Evolutionary conservation across 2,329 filamentous ascomycete species (phyloP).

Genomic region (Cryphonectria radicalis): DNA sequence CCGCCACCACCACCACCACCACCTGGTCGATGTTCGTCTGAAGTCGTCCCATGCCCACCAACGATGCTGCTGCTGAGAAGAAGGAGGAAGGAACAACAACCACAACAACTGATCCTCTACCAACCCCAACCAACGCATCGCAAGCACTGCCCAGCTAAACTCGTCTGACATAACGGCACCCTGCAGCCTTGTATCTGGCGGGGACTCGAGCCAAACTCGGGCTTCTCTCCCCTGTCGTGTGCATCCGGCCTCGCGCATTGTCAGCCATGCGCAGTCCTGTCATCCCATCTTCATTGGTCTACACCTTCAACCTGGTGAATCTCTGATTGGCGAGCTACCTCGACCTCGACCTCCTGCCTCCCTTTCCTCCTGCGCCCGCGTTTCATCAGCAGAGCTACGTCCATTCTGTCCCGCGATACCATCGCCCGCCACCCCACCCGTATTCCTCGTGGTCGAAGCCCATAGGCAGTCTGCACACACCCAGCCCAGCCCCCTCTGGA

Average conservation of each 20-base stretch:
- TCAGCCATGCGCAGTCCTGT: conserved; percentile 26
- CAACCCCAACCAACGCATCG: not conserved
- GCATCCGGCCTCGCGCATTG: conserved; percentile 12
- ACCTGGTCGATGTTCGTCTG: not conserved
- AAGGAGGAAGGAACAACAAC: not conserved
- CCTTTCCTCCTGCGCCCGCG: conserved; percentile 4
- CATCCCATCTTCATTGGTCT: conserved; percentile 24
- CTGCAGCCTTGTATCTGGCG: conserved; percentile 6
- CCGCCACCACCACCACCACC: not conserved
- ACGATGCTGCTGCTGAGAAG: not conserved
- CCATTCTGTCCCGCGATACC: conserved; percentile 1
- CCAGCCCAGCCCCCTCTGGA: not conserved
- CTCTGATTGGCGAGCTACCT: conserved; percentile 27
- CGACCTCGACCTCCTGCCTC: conserved; percentile 6
- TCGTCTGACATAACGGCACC: not conserved
- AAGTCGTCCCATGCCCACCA: conserved; percentile 1
- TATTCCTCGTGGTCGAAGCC: not conserved
- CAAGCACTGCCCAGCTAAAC: not conserved
- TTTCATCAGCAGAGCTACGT: not conserved
- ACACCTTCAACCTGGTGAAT: conserved; percentile 18
- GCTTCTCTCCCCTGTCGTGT: conserved; percentile 11
- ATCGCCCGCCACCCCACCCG: not conserved
- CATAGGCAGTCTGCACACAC: conserved; percentile 1
- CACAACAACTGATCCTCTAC: not conserved
- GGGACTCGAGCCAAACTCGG: not conserved